Percentiles rank a stretch among this genome's conserved stretches.
These are phyloP conservation scores for Emergomyces orientalis DNA, from an alignment of 2,329 filamentous ascomycete species.

Conservation along the genomic window DNA sequence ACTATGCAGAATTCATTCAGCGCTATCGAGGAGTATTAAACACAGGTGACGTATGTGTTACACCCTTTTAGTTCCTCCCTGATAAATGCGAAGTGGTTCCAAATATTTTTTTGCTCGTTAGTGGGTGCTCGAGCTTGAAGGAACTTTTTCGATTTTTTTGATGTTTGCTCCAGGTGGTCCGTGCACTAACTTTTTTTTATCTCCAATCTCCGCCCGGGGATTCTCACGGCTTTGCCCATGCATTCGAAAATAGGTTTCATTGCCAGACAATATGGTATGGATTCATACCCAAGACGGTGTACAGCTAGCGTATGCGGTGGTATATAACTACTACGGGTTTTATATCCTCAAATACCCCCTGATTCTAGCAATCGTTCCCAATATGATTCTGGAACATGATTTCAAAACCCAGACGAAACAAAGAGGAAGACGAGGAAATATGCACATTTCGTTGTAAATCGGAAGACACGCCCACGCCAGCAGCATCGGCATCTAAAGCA, in stretches of 20 bases:
- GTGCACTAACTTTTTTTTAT: conserved; percentile 4
- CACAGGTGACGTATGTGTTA: neutral
- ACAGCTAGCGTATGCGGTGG: neutral
- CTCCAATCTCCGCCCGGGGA: neutral
- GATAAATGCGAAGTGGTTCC: neutral
- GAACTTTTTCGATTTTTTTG: conserved; percentile 3
- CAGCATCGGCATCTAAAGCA: conserved; percentile 5
- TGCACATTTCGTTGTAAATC: neutral
- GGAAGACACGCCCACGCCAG: neutral
- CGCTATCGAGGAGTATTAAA: neutral
- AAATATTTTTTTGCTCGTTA: neutral
- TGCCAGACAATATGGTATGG: neutral
- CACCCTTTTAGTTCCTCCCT: neutral
- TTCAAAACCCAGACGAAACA: neutral
- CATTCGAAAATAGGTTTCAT: neutral
- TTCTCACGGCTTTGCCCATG: no score
- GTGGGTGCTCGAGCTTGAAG: neutral
- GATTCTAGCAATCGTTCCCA: neutral
- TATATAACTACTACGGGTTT: neutral
- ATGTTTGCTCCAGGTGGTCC: conserved; percentile 6
- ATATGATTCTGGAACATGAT: neutral
- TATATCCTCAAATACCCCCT: neutral
- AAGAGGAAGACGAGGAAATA: neutral
- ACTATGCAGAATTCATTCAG: neutral
- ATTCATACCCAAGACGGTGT: neutral